Conservation (phyloP, 2,329 filamentous ascomycete genomes). For the Fusarium veterinarium region DNA sequence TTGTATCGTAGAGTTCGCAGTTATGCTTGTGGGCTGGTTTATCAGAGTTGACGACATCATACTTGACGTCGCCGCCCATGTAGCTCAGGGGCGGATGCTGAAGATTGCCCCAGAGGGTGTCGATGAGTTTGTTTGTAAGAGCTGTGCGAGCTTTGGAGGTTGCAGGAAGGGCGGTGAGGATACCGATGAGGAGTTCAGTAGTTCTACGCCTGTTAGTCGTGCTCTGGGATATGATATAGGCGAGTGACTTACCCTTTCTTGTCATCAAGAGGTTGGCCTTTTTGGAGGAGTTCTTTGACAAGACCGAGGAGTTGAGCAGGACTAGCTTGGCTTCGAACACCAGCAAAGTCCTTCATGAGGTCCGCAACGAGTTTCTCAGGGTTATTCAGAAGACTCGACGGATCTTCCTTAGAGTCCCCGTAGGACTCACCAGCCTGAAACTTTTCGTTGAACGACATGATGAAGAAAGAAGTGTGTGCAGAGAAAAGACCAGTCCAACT, state of each 20-base stretch:
- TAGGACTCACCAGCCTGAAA: slow-evolving; percentile 54
- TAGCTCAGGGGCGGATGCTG: slow-evolving; percentile 64
- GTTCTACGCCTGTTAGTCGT: slow-evolving; percentile 47
- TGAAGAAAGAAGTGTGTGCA: slow-evolving; percentile 9
- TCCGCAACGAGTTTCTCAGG: slow-evolving; percentile 50
- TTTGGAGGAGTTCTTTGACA: slow-evolving; percentile 48
- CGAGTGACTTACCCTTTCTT: slow-evolving; percentile 55
- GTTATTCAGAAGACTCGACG: slow-evolving; percentile 47
- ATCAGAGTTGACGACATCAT: slow-evolving; percentile 48
- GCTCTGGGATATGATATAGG: background rate
- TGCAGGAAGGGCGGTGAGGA: slow-evolving; percentile 52
- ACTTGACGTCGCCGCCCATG: slow-evolving; percentile 56
- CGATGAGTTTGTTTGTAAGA: slow-evolving; percentile 63
- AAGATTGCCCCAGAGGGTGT: slow-evolving; percentile 64
- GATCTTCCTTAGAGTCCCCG: slow-evolving; percentile 41
- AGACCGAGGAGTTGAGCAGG: slow-evolving; percentile 47
- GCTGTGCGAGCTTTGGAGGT: slow-evolving; percentile 48
- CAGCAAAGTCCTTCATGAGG: slow-evolving; percentile 48
- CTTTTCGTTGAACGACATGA: slow-evolving; percentile 51
- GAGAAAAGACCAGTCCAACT: background rate
- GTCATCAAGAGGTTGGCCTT: slow-evolving; percentile 68
- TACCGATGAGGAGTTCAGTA: slow-evolving; percentile 55
- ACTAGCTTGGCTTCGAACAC: slow-evolving; percentile 45
- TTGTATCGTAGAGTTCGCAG: slow-evolving; percentile 46
- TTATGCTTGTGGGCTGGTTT: slow-evolving; percentile 50